phyloP scores from a whole-genome alignment of 208 protist species.

The Tritrichomonas musculus region DNA sequence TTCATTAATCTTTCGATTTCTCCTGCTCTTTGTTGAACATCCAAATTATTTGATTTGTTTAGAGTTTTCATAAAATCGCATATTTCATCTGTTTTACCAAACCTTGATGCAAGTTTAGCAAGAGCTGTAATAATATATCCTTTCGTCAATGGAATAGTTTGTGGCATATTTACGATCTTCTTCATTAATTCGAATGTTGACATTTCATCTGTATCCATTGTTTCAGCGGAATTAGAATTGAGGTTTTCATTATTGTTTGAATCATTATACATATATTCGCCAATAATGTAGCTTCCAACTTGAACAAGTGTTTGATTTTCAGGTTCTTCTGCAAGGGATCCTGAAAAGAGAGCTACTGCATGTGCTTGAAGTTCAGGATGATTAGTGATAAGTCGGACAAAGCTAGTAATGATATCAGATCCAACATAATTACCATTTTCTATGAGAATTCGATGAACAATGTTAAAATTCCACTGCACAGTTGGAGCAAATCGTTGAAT shows the following conservation, averaged over 20 bases:
- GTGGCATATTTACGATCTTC: not conserved
- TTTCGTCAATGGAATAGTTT: not conserved
- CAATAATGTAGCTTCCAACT: not conserved
- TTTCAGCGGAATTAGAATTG: too few species aligned
- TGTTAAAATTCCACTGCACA: not conserved
- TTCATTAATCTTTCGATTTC: not conserved
- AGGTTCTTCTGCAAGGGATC: not conserved
- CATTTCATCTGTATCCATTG: too few species aligned
- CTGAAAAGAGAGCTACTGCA: not conserved
- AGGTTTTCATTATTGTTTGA: too few species aligned
- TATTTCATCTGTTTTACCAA: not conserved
- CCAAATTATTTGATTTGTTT: not conserved
- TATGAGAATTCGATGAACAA: not conserved
- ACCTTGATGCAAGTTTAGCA: not conserved
- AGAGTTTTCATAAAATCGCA: not conserved
- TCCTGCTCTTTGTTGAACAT: not conserved
- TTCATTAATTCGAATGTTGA: not conserved
- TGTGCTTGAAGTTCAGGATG: not conserved
- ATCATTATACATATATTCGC: not conserved
- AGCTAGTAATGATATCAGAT: not conserved
- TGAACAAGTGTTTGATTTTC: slow-evolving; percentile 5
- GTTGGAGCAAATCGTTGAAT: slow-evolving; percentile 4
- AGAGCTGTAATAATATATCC: not conserved
- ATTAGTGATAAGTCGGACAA: not conserved
- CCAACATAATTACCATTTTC: slow-evolving; percentile 14